These are phyloP conservation scores for Nepenthes alata DNA, from an alignment of 179 eudicot species.

Conservation along the genomic window DNA sequence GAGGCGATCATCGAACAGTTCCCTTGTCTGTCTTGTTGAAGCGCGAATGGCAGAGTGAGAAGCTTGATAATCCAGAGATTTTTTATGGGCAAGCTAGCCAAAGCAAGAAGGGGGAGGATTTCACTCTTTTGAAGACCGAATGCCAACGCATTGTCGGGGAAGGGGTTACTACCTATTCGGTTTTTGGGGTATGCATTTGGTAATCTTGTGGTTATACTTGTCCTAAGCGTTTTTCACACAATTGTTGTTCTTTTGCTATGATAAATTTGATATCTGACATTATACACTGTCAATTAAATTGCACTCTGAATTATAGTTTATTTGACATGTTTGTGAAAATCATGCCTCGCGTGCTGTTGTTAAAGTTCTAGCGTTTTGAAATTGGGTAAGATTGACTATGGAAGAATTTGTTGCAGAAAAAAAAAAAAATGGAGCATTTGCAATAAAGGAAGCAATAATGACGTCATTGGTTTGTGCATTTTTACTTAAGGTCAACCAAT, in stretches of 20 bases:
- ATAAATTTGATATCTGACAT: not conserved
- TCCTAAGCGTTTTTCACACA: not conserved
- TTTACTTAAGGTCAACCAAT: no score
- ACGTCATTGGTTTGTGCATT: no score
- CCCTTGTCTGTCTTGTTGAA: constrained; percentile 76
- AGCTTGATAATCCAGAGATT: constrained; percentile 61
- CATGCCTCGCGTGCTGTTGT: no score
- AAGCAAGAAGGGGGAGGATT: constrained; percentile 90
- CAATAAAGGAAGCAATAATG: no score
- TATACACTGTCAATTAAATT: no score
- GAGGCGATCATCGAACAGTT: constrained; percentile 70
- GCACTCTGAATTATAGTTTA: no score
- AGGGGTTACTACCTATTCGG: constrained; percentile 73
- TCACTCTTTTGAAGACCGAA: constrained; percentile 61
- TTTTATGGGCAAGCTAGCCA: constrained; percentile 63
- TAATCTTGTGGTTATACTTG: no score
- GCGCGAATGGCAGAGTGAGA: constrained; percentile 71
- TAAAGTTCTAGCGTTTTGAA: no score
- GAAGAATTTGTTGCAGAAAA: no score
- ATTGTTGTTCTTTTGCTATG: not conserved
- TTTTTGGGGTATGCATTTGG: constrained; percentile 48
- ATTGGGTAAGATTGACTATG: no score
- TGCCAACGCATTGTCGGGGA: constrained; percentile 74
- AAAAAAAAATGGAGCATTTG: no score
- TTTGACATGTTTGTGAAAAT: no score